phyloP scores from a whole-genome alignment of 192 early-diverging fungal genomes.

The Chytriomyces confervae region DNA sequence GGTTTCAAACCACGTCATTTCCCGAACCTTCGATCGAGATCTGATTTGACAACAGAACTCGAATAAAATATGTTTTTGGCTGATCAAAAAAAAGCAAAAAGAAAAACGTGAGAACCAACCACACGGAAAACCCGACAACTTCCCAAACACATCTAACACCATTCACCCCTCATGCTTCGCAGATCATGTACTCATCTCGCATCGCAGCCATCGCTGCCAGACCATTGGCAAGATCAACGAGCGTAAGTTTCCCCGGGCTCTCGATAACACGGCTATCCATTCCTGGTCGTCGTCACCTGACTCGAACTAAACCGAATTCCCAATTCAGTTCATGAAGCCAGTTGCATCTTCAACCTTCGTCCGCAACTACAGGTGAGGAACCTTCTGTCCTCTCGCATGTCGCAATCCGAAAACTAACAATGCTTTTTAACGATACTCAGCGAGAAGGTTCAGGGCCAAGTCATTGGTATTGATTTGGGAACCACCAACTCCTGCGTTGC shows the following conservation, averaged over 20 bases:
- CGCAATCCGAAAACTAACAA: no score
- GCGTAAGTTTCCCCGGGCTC: background rate
- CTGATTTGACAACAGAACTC: slow-evolving; percentile 1
- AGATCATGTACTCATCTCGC: slow-evolving; percentile 27
- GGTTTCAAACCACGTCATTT: no score
- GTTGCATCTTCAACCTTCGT: slow-evolving; percentile 13
- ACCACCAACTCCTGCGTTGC: slow-evolving; percentile 99
- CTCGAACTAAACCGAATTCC: background rate
- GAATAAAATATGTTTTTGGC: no score
- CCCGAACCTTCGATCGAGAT: no score
- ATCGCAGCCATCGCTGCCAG: slow-evolving; percentile 17
- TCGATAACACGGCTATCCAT: background rate
- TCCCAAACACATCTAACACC: background rate
- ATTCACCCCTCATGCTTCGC: background rate
- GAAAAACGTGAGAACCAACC: background rate
- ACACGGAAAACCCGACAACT: background rate
- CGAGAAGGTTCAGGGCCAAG: slow-evolving; percentile 74
- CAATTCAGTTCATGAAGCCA: slow-evolving; percentile 20
- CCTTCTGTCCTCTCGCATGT: background rate
- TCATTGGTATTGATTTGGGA: slow-evolving; percentile 99
- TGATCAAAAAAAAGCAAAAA: slow-evolving; percentile 2
- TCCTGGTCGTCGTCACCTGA: background rate
- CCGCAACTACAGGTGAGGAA: slow-evolving; percentile 22
- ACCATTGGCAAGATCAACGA: background rate
- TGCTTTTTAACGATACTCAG: slow-evolving; percentile 15